Conservation (phyloP, 176 grass and related monocot species). For the barley (Hordeum vulgare) region DNA sequence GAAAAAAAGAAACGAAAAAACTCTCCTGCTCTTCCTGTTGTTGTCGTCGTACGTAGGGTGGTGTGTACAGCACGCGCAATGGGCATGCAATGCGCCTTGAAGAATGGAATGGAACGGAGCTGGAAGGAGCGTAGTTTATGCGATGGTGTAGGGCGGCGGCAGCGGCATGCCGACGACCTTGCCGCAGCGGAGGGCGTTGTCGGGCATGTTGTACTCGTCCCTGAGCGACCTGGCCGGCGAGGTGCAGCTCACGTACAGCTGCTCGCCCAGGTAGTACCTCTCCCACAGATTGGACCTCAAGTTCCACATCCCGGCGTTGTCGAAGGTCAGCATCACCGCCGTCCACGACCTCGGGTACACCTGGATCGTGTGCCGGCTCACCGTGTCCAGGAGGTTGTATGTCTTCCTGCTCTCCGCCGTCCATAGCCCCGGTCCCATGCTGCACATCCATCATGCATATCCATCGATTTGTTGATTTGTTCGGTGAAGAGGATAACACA, state of each 20-base stretch:
- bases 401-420: constrained; percentile 17
- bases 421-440: constrained; percentile 85
- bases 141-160: constrained; percentile 56
- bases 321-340: constrained; percentile 88
- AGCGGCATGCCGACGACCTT: constrained; percentile 53
- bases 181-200: constrained; percentile 56
- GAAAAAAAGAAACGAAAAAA: constrained; percentile 14
- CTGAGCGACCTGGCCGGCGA: constrained; percentile 75
- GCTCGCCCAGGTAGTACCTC: constrained; percentile 70
- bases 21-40: not conserved
- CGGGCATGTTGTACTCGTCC: constrained; percentile 87
- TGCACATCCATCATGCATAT: not conserved
- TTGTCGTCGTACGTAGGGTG: not conserved
- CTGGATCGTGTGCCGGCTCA: constrained; percentile 91
- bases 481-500: too few relatives aligned
- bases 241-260: constrained; percentile 71
- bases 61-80: constrained; percentile 17
- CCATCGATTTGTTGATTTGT: not conserved
- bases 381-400: constrained; percentile 90
- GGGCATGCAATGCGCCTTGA: not conserved
- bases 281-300: constrained; percentile 74
- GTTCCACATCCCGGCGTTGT: constrained; percentile 98
- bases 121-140: not conserved
- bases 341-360: constrained; percentile 96
- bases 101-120: not conserved